These are phyloP conservation scores for Colletotrichum brevisporum DNA, from an alignment of 2,329 filamentous ascomycete species.

Conservation along the genomic window DNA sequence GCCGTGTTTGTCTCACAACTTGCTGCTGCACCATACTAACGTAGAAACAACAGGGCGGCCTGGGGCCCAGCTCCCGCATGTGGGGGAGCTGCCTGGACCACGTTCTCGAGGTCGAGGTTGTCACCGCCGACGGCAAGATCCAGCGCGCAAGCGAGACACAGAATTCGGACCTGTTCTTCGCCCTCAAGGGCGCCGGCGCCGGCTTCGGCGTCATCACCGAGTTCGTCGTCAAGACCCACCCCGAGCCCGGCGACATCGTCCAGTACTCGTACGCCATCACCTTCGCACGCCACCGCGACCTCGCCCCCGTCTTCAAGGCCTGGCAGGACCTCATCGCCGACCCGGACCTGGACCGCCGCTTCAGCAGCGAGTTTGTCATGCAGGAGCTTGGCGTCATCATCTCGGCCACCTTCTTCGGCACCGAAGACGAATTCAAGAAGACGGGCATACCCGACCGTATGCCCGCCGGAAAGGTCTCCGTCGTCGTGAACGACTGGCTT, in stretches of 20 bases:
- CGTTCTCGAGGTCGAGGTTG: conserved; percentile 68
- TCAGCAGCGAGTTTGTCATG: conserved; percentile 70
- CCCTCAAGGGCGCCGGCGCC: conserved; percentile 68
- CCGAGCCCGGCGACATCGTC: conserved; percentile 68
- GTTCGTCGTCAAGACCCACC: conserved; percentile 69
- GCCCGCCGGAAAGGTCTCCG: conserved; percentile 55
- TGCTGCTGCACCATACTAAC: conserved; percentile 19
- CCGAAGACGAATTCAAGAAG: conserved; percentile 66
- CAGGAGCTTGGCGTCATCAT: conserved; percentile 68
- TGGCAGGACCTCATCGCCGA: conserved; percentile 73
- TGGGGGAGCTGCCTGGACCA: conserved; percentile 72
- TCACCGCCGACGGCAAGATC: conserved; percentile 69
- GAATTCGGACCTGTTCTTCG: conserved; percentile 70
- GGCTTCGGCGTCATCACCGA: conserved; percentile 71
- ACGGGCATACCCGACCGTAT: conserved; percentile 64
- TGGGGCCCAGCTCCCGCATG: conserved; percentile 71
- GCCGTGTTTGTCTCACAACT: conserved; percentile 10
- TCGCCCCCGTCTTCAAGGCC: conserved; percentile 64
- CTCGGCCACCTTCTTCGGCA: conserved; percentile 74
- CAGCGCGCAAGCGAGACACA: conserved; percentile 60
- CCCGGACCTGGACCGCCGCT: conserved; percentile 69
- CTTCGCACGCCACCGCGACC: conserved; percentile 61
- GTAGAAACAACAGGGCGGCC: conserved; percentile 60
- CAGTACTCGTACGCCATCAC: conserved; percentile 71
- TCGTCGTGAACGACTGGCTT: conserved; percentile 74